Base-by-base conservation (phyloP, 2,329 filamentous ascomycete species). In the Plectosphaerella sp. region DNA sequence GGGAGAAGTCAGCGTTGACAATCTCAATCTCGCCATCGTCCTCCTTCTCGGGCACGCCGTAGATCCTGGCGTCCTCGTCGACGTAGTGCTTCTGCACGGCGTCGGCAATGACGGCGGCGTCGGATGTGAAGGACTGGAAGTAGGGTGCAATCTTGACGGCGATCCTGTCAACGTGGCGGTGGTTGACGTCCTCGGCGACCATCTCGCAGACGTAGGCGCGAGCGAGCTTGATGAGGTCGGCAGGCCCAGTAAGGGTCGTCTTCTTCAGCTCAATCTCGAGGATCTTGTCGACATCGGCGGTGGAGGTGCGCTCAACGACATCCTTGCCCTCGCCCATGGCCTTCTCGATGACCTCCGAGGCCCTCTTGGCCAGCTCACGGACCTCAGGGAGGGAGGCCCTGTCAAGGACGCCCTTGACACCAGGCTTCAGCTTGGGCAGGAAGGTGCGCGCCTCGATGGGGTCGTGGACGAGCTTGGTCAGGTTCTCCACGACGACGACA, bases 381-480 rank as follows among this genome's bases (percentile, higher is more conserved):
- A 99, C 94, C 72, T 97, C 94, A 14, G 94, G 94, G 2, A 97
- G 82, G 41, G 94, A 96, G 25, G 94, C 93, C 57, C 91, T 84
- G 61, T 95, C 86, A 59, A 86, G 84, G 53, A 99, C 93, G 51
- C 80, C 82, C 77, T 97, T 91, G 46, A 99, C 89, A 82, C 94
- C 94, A 43, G 94, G 94, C 65, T 89, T 88, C 49, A 99, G 79
- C 73, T 96, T 97, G 49, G 94, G 94, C 67, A 99, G 74, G 79
- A 99, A 99, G 52, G 90, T 90, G 59, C 94, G 83, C 35, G 94
- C 94, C 76, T 99, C 94, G 54, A 96, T 84, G 14, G 94, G 94
- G 68, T 87, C 92, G 71, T 99, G 94, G 25, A 99, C 94, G 33
- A 99, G 84, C 77, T 96, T 97, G 55, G 94, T 99, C 75, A 99